Percentiles rank a stretch among this genome's conserved stretches.
Conservation (phyloP, 108 stramenopile species). For the Bacterosira constricta region DNA sequence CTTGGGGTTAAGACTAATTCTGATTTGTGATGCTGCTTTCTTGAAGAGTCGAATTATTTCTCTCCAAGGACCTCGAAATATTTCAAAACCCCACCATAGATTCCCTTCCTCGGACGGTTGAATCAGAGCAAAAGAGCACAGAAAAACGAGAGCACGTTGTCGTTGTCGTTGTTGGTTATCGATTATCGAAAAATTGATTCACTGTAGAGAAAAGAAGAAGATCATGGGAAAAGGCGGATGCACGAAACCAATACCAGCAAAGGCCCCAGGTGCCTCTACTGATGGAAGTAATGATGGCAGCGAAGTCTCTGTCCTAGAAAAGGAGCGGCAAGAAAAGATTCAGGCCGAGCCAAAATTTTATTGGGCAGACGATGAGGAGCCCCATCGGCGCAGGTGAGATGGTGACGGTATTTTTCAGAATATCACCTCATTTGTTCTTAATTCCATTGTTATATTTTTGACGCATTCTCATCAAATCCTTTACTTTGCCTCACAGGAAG, state of each 20-base stretch:
- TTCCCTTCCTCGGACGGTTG: too few relatives aligned
- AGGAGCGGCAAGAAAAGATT: constrained; percentile 41
- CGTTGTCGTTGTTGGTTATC: neutral
- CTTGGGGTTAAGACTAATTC: too few relatives aligned
- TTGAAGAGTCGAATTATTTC: too few relatives aligned
- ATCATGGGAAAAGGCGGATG: constrained; percentile 3
- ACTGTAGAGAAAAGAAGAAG: too few relatives aligned
- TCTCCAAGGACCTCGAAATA: too few relatives aligned
- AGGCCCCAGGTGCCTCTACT: neutral
- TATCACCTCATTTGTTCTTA: neutral
- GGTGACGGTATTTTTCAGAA: neutral
- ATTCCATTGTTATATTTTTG: neutral
- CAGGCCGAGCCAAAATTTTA: constrained; percentile 40
- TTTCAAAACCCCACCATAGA: too few relatives aligned
- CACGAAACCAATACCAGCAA: neutral
- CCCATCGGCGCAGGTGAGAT: constrained; percentile 51
- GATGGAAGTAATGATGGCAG: neutral
- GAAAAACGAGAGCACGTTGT: neutral
- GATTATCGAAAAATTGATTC: too few relatives aligned
- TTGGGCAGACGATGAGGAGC: constrained; percentile 56
- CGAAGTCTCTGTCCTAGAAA: constrained; percentile 16
- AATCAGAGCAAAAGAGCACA: too few relatives aligned
- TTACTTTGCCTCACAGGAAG: constrained; percentile 39
- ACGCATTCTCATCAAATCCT: neutral
- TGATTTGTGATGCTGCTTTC: too few relatives aligned